Conservation (phyloP, 2,329 filamentous ascomycete species). For the Fusarium nygamai region DNA sequence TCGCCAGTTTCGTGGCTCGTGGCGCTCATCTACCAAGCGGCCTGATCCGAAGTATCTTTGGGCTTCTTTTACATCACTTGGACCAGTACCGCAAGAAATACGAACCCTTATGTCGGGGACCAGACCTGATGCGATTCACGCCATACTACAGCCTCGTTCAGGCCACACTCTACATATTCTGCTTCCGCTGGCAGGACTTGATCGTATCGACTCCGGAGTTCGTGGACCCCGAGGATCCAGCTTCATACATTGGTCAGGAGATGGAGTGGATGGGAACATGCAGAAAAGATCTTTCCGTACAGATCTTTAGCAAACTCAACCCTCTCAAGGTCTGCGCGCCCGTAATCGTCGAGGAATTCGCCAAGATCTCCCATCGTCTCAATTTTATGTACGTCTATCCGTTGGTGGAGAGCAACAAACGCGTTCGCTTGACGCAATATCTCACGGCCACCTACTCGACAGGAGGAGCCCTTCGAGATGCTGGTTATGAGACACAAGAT, state of each 20-base stretch:
- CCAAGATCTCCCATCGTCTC: slow-evolving; percentile 85
- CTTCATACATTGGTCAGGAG: slow-evolving; percentile 73
- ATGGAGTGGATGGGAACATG: slow-evolving; percentile 81
- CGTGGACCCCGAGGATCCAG: slow-evolving; percentile 70
- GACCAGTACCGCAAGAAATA: slow-evolving; percentile 78
- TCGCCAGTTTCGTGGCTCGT: slow-evolving; percentile 92
- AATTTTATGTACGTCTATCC: slow-evolving; percentile 90
- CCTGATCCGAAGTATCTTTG: slow-evolving; percentile 84
- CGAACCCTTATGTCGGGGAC: slow-evolving; percentile 80
- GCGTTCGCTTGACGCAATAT: slow-evolving; percentile 80
- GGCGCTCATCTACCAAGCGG: slow-evolving; percentile 82
- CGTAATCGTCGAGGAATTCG: slow-evolving; percentile 90
- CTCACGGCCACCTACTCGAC: slow-evolving; percentile 66
- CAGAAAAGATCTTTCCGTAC: slow-evolving; percentile 76
- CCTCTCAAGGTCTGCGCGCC: slow-evolving; percentile 95
- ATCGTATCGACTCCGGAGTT: slow-evolving; percentile 69
- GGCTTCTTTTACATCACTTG: slow-evolving; percentile 80
- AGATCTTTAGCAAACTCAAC: slow-evolving; percentile 90
- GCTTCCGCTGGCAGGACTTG: slow-evolving; percentile 96
- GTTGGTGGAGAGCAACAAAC: slow-evolving; percentile 91
- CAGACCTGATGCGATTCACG: slow-evolving; percentile 84
- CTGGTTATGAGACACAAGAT: slow-evolving; percentile 62
- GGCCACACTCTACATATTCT: slow-evolving; percentile 92
- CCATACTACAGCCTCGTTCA: slow-evolving; percentile 91
- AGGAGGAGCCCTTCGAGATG: slow-evolving; percentile 64